Evolutionary conservation across 495 filamentous ascomycete species (phyloP).

Genomic region (Elaphomyces granulatus): DNA sequence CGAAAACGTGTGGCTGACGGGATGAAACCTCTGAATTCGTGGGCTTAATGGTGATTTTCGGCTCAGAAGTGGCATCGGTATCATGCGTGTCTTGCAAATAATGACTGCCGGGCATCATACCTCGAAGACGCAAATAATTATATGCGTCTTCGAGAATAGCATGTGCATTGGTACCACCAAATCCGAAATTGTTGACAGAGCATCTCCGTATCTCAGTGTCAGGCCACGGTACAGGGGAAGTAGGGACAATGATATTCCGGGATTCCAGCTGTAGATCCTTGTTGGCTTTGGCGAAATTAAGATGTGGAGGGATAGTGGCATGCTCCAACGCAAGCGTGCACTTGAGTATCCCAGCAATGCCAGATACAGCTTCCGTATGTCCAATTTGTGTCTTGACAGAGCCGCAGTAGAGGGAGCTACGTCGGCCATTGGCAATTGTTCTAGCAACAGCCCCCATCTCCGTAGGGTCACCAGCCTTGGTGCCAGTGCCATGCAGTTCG

Average conservation of each 20-base stretch:
- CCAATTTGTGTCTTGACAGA: conserved; percentile 31
- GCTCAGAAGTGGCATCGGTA: too few relatives aligned
- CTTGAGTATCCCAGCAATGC: conserved; percentile 27
- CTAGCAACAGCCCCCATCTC: conserved; percentile 3
- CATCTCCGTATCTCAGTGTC: conserved; percentile 12
- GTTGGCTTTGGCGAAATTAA: conserved; percentile 21
- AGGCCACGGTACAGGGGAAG: conserved; percentile 12
- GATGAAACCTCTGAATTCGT: not conserved
- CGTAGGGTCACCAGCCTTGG: conserved; percentile 5
- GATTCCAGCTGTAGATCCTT: conserved; percentile 11
- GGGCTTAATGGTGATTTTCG: too few relatives aligned
- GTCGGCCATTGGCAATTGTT: conserved; percentile 7
- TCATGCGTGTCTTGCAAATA: too few relatives aligned
- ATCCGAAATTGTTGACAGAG: conserved; percentile 18
- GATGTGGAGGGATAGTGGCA: conserved; percentile 20
- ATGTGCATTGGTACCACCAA: conserved; percentile 16
- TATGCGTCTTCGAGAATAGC: conserved; percentile 19
- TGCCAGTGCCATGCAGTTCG: conserved; percentile 26
- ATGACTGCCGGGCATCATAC: too few relatives aligned
- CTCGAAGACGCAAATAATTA: conserved; percentile 9
- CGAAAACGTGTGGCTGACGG: conserved; percentile 3
- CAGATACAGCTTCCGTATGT: conserved; percentile 32
- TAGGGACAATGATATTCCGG: conserved; percentile 8
- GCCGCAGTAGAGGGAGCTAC: conserved; percentile 18
- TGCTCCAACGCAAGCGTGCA: conserved; percentile 19